These are phyloP conservation scores for Mycena polygramma DNA, from an alignment of 768 basidiomycete species.

Conservation along the genomic window DNA sequence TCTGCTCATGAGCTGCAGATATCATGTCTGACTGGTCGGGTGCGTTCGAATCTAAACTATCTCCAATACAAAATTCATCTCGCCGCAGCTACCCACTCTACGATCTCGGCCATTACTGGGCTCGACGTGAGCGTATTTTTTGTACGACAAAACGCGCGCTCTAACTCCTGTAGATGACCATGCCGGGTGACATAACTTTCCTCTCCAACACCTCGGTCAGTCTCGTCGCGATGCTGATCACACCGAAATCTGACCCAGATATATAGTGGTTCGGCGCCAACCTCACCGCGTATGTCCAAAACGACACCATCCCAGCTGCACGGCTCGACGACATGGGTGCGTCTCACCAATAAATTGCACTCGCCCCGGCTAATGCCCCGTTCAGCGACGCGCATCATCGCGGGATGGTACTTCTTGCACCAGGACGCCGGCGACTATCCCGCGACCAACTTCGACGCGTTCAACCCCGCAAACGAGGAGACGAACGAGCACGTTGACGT, in stretches of 20 bases:
- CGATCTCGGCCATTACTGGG: conserved; percentile 70
- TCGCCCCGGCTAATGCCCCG: conserved; percentile 31
- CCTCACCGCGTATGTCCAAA: conserved; percentile 75
- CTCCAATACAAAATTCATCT: neutral
- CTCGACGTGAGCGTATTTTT: conserved; percentile 64
- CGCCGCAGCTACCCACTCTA: conserved; percentile 63
- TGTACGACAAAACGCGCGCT: neutral
- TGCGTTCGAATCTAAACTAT: conserved; percentile 40
- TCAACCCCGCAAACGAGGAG: conserved; percentile 61
- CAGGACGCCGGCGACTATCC: conserved; percentile 79
- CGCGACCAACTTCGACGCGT: conserved; percentile 78
- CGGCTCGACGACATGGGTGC: conserved; percentile 84
- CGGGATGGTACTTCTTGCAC: conserved; percentile 74
- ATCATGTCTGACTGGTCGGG: conserved; percentile 84
- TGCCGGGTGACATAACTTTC: conserved; percentile 70
- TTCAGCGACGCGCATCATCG: conserved; percentile 79
- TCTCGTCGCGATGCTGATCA: conserved; percentile 43
- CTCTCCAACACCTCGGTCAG: conserved; percentile 42
- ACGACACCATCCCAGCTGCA: conserved; percentile 75
- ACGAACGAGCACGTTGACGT: conserved; percentile 77
- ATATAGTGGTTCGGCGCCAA: conserved; percentile 75
- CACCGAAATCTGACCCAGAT: conserved; percentile 53
- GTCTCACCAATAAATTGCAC: neutral
- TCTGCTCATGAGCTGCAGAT: conserved; percentile 46
- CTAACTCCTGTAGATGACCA: conserved; percentile 66